A percentile compares a stretch with the other conserved stretches of the same genome.
Evolutionary conservation across 345 rosid genomes (phyloP).

Genomic region (Citrus sinensis): DNA sequence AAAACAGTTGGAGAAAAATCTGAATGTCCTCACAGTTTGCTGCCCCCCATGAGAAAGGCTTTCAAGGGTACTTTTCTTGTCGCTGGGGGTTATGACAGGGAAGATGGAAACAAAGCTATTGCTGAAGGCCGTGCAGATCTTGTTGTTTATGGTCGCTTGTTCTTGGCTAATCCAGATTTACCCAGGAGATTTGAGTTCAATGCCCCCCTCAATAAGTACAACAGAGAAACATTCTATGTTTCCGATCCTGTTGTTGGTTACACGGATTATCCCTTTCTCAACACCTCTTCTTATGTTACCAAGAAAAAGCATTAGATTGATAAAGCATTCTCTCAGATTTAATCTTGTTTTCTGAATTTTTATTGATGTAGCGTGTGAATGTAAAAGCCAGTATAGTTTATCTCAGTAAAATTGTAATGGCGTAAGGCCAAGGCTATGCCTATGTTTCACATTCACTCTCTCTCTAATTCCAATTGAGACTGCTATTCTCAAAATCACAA

Average conservation of each 20-base stretch:
- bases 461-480: too few species aligned
- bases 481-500: too few species aligned
- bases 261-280: constrained; percentile 67
- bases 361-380: background rate
- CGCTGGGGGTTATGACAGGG: constrained; percentile 54
- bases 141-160: constrained; percentile 56
- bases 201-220: constrained; percentile 56
- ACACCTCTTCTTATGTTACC: constrained; percentile 6
- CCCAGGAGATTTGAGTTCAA: constrained; percentile 58
- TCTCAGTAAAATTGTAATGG: too few species aligned
- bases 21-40: constrained; percentile 32
- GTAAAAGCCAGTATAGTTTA: background rate
- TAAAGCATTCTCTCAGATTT: background rate
- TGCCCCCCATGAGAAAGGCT: constrained; percentile 54
- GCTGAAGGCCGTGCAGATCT: constrained; percentile 49
- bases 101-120: constrained; percentile 52
- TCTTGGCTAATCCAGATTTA: constrained; percentile 72
- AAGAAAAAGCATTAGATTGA: background rate
- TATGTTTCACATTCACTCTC: background rate
- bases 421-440: background rate
- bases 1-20: constrained; percentile 22
- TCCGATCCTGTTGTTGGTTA: constrained; percentile 61
- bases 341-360: background rate
- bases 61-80: constrained; percentile 61
- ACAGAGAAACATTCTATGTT: constrained; percentile 44